These are phyloP conservation scores for Xylaria sp. DNA, from an alignment of 2,329 filamentous ascomycete genomes.

Conservation along the genomic window DNA sequence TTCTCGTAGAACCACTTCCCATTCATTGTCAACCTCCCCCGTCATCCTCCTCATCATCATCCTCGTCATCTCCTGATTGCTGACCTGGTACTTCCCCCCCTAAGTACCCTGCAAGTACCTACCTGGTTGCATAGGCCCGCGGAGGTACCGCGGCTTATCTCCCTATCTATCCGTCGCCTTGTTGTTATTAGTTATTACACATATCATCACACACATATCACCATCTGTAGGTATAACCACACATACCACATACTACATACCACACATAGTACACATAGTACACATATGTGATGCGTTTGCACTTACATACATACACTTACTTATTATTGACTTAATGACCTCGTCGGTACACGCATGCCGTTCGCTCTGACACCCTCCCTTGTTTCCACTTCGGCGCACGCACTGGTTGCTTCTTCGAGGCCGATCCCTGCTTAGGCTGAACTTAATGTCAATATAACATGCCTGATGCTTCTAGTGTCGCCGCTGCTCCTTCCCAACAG, in stretches of 20 bases:
- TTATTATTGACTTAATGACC: conserved; percentile 22
- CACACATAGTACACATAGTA: no score
- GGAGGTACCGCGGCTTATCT: conserved; percentile 3
- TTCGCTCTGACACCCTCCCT: conserved; percentile 16
- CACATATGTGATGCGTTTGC: no score
- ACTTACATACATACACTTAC: not conserved
- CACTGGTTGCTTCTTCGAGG: conserved; percentile 18
- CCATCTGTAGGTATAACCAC: no score
- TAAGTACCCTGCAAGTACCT: not conserved
- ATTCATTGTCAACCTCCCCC: not conserved
- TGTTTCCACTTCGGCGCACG: conserved; percentile 31
- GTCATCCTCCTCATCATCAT: not conserved
- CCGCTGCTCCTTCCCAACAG: conserved; percentile 19
- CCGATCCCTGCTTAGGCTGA: conserved; percentile 39
- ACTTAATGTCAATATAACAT: conserved; percentile 22
- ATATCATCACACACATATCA: not conserved
- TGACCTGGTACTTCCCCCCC: conserved; percentile 2
- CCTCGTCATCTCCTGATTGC: not conserved
- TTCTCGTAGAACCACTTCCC: not conserved
- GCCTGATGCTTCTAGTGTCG: conserved; percentile 11
- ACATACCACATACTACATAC: no score
- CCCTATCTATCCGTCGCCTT: conserved; percentile 26
- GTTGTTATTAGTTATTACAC: conserved; percentile 24
- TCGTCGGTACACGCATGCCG: conserved; percentile 22
- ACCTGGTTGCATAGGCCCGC: no score